These are phyloP conservation scores for Microdochium trichocladiopsis DNA, from an alignment of 2,329 filamentous ascomycete species.

Conservation along the genomic window DNA sequence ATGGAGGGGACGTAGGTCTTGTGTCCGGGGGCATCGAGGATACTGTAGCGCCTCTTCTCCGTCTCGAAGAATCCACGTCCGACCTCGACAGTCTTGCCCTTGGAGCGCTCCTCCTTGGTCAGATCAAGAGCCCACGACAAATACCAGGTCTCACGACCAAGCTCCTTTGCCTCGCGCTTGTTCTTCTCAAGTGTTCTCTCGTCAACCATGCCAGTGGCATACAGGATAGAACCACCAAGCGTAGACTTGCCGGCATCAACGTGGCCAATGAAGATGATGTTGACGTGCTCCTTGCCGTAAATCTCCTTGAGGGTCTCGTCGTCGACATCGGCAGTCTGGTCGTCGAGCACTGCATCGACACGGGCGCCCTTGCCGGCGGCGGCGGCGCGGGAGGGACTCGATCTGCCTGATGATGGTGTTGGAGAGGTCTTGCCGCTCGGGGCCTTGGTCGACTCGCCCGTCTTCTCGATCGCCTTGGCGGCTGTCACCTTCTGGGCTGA, in stretches of 20 bases:
- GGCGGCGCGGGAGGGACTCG: slow-evolving; percentile 64
- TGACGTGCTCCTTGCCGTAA: slow-evolving; percentile 88
- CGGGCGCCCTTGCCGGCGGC: slow-evolving; percentile 46
- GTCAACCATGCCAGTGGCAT: slow-evolving; percentile 97
- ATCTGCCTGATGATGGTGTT: slow-evolving; percentile 74
- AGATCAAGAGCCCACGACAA: slow-evolving; percentile 96
- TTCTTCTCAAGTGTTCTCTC: slow-evolving; percentile 98
- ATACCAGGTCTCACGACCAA: slow-evolving; percentile 97
- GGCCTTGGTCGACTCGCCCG: slow-evolving; percentile 58
- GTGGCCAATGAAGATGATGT: slow-evolving; percentile 97
- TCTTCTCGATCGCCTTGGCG: slow-evolving; percentile 86
- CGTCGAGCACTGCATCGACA: slow-evolving; percentile 76
- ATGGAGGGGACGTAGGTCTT: slow-evolving; percentile 98
- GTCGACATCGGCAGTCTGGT: slow-evolving; percentile 69
- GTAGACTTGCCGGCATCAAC: slow-evolving; percentile 98
- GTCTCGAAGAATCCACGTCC: slow-evolving; percentile 96
- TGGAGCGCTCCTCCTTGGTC: slow-evolving; percentile 90
- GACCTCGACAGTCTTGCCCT: slow-evolving; percentile 98
- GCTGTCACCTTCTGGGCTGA: slow-evolving; percentile 80
- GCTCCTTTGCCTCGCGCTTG: slow-evolving; percentile 91
- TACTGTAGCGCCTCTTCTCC: slow-evolving; percentile 91
- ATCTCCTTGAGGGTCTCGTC: slow-evolving; percentile 80
- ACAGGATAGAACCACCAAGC: slow-evolving; percentile 86
- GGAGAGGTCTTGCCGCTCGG: slow-evolving; percentile 71
- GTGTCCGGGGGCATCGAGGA: slow-evolving; percentile 93